Percentiles rank a stretch among this genome's conserved stretches.
Conservation (phyloP, 441 rosid species). For the Corymbia calophylla region DNA sequence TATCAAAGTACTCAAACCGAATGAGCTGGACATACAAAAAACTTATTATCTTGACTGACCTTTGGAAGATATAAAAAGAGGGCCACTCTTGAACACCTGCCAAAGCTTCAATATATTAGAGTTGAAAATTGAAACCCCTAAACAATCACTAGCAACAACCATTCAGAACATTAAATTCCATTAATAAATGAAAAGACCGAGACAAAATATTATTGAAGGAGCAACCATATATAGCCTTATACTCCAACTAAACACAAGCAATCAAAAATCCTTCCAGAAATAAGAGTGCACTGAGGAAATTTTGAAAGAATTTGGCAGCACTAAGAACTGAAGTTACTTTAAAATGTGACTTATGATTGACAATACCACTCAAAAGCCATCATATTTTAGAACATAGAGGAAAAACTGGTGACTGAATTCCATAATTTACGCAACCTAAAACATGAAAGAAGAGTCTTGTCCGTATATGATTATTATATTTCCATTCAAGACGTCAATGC, state of each 20-base stretch:
- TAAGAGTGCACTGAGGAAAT: background rate
- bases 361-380: background rate
- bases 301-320: background rate
- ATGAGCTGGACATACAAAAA: background rate
- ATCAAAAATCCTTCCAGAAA: background rate
- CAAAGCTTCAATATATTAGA: constrained; percentile 5
- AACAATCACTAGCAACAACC: background rate
- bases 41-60: constrained; percentile 33
- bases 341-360: background rate
- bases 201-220: background rate
- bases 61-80: constrained; percentile 94
- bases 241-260: background rate
- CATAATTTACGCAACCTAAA: background rate
- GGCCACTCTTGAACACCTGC: constrained; percentile 98
- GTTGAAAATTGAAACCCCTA: background rate
- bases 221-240: background rate
- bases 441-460: background rate
- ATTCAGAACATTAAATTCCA: background rate
- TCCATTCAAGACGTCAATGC: background rate
- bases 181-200: background rate
- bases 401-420: background rate
- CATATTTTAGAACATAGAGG: background rate
- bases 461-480: background rate
- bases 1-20: background rate
- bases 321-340: background rate